Evolutionary conservation across 345 rosid genomes (phyloP).

Genomic region (Boechera stricta): DNA sequence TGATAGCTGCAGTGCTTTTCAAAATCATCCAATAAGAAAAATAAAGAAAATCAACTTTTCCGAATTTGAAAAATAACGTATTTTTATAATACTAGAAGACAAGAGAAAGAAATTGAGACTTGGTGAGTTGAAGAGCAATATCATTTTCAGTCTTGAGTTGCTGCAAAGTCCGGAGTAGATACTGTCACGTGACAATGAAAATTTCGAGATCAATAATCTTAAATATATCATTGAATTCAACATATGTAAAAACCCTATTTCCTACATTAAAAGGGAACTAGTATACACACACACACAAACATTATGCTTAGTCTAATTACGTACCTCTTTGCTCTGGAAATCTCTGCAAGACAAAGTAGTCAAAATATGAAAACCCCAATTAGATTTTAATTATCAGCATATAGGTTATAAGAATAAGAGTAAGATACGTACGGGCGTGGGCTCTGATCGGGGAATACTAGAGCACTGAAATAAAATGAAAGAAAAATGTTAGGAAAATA

Average conservation of each 20-base stretch:
- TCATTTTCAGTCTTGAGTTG: conserved; percentile 68
- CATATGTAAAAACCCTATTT: neutral
- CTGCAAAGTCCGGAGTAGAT: conserved; percentile 61
- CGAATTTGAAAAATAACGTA: neutral
- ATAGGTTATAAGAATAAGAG: neutral
- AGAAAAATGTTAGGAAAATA: neutral
- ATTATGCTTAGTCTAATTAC: conserved; percentile 20
- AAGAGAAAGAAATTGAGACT: conserved; percentile 47
- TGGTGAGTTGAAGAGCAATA: conserved; percentile 65
- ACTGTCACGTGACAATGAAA: conserved; percentile 47
- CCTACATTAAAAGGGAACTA: neutral
- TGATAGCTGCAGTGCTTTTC: conserved; percentile 60
- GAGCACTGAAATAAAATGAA: conserved; percentile 48
- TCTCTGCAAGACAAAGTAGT: conserved; percentile 44
- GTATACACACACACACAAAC: neutral
- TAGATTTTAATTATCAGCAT: conserved; percentile 2
- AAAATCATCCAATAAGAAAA: conserved; percentile 8
- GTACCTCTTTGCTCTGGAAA: conserved; percentile 62
- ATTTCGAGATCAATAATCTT: neutral
- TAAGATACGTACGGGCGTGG: conserved; percentile 37
- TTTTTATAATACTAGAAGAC: neutral
- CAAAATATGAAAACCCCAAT: conserved; percentile 25
- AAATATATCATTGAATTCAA: neutral
- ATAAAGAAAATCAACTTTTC: conserved; percentile 3
- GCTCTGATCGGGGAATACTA: conserved; percentile 50